A percentile compares a stretch with the other conserved stretches of the same genome.
These are phyloP conservation scores for Insectozyma bohioensis DNA, from an alignment of 1,139 yeast genomes.

Conservation along the genomic window DNA sequence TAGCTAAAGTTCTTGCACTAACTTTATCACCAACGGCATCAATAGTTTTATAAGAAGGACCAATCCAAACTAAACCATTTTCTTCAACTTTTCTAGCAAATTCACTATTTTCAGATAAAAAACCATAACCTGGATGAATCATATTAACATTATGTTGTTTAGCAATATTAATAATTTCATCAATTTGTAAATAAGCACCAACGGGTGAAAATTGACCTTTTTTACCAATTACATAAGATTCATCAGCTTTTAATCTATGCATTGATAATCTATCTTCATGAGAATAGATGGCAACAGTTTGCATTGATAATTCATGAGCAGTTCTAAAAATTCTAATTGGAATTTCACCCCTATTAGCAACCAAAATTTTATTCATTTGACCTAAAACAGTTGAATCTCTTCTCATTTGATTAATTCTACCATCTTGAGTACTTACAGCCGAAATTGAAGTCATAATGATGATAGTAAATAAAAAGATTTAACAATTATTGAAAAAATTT, in stretches of 20 bases:
- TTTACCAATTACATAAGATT: conserved; percentile 87
- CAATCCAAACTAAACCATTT: conserved; percentile 94
- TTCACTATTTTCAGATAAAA: conserved; percentile 90
- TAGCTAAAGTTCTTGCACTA: conserved; percentile 86
- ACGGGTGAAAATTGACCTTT: conserved; percentile 93
- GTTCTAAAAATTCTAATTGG: conserved; percentile 91
- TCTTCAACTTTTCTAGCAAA: conserved; percentile 91
- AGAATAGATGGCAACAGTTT: conserved; percentile 95
- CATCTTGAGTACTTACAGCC: conserved; percentile 19
- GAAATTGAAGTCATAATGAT: conserved; percentile 18
- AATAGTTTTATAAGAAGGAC: conserved; percentile 85
- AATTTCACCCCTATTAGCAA: conserved; percentile 96
- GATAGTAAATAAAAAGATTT: too few relatives aligned
- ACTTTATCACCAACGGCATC: conserved; percentile 99
- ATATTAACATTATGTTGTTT: conserved; percentile 84
- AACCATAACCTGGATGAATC: conserved; percentile 99
- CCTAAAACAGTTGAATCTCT: conserved; percentile 63
- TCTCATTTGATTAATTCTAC: conserved; percentile 49
- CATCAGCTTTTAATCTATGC: conserved; percentile 93
- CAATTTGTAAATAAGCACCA: conserved; percentile 93
- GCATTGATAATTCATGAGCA: conserved; percentile 97
- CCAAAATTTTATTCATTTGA: conserved; percentile 72
- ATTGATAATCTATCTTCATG: conserved; percentile 94
- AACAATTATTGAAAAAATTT: too few relatives aligned
- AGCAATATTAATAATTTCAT: conserved; percentile 91